A percentile compares a stretch with the other conserved stretches of the same genome.
Evolutionary conservation across 306 rosid genomes (phyloP).

Genomic region (Carpinus fangiana): DNA sequence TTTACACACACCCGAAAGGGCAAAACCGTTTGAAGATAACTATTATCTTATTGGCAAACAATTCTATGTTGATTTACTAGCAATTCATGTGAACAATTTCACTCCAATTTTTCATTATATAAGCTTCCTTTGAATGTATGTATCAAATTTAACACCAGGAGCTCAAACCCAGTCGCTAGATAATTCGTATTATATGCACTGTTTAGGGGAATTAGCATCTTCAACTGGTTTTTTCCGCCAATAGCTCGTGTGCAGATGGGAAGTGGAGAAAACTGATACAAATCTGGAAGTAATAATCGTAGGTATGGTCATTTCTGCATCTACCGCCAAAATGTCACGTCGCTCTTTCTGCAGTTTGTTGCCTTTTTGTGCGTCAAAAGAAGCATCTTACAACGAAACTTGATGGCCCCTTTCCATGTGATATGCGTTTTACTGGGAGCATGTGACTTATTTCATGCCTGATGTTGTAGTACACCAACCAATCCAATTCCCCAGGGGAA

Average conservation of each 20-base stretch:
- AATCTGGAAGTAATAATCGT: background rate
- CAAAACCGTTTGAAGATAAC: background rate
- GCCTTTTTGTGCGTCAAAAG: slow-evolving; percentile 13
- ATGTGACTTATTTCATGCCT: too few relatives aligned
- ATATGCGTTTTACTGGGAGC: too few relatives aligned
- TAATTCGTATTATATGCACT: too few relatives aligned
- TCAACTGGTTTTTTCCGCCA: background rate
- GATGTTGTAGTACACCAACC: too few relatives aligned
- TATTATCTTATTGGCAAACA: background rate
- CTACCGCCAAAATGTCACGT: background rate
- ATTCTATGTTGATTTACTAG: background rate
- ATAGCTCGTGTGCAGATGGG: background rate
- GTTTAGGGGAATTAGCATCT: background rate
- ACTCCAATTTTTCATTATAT: background rate
- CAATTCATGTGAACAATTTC: background rate
- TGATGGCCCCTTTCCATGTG: slow-evolving; percentile 19
- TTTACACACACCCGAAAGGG: too few relatives aligned
- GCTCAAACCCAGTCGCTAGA: background rate
- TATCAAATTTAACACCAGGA: background rate
- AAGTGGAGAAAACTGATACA: background rate
- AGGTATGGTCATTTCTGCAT: slow-evolving; percentile 6
- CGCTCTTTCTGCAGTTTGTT: slow-evolving; percentile 4
- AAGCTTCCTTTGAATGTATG: background rate
- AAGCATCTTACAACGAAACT: slow-evolving; percentile 18
- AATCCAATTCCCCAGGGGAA: too few relatives aligned